Percentiles rank a stretch among this genome's conserved stretches.
phyloP scores from a whole-genome alignment of 2,329 filamentous ascomycete species.

The Fusarium udum region DNA sequence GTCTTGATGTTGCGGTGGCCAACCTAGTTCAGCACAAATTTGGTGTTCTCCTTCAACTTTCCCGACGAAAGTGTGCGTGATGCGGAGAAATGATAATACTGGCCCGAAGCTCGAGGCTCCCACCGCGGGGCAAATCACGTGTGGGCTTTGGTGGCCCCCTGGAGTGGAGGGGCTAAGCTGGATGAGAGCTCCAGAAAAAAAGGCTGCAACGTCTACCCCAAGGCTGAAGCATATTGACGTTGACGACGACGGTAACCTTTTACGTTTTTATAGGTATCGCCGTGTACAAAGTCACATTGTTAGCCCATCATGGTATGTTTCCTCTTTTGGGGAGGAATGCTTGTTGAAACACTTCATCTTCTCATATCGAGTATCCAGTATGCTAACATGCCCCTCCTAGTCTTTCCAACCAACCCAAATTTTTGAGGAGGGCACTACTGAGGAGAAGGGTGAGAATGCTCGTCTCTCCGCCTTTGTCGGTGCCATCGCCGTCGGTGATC shows the following conservation, averaged over 20 bases:
- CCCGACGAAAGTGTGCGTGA: slow-evolving; percentile 52
- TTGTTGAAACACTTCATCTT: neutral
- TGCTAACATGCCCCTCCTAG: slow-evolving; percentile 47
- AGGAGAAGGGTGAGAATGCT: slow-evolving; percentile 99
- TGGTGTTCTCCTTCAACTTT: slow-evolving; percentile 50
- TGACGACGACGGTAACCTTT: slow-evolving; percentile 40
- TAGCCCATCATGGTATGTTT: slow-evolving; percentile 42
- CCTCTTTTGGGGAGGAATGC: neutral
- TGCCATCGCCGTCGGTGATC: slow-evolving; percentile 94
- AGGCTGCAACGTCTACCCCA: slow-evolving; percentile 44
- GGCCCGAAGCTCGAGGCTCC: slow-evolving; percentile 40
- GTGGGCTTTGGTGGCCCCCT: slow-evolving; percentile 28
- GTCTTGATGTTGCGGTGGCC: slow-evolving; percentile 43
- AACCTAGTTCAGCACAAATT: slow-evolving; percentile 49
- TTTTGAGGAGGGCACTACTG: slow-evolving; percentile 94
- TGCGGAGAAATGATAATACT: slow-evolving; percentile 53
- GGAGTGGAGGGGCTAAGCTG: slow-evolving; percentile 43
- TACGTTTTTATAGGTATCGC: slow-evolving; percentile 37
- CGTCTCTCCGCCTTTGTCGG: slow-evolving; percentile 98
- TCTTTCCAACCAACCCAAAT: slow-evolving; percentile 94
- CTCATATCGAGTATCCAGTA: neutral
- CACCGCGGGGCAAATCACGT: slow-evolving; percentile 56
- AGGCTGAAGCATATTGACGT: slow-evolving; percentile 44
- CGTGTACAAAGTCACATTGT: slow-evolving; percentile 31
- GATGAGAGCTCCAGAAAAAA: slow-evolving; percentile 45